Conservation (phyloP, 1,284 basidiomycete species). For the Pseudozyma hubeiensis region DNA sequence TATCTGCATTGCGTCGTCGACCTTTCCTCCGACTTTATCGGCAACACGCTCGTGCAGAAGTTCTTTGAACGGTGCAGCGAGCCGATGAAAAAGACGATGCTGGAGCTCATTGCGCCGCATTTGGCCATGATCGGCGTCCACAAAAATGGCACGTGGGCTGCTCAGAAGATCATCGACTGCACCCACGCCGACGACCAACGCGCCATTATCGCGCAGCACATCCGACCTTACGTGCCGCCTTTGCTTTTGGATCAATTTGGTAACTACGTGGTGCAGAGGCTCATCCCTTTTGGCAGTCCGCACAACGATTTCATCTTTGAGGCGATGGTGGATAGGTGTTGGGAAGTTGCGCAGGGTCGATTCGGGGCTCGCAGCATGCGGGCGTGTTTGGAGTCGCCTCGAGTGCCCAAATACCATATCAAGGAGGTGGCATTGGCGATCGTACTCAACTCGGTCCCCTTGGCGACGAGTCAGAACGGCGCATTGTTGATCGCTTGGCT, state of each 20-base stretch:
- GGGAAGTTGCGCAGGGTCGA: slow-evolving; percentile 95
- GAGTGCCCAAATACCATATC: slow-evolving; percentile 72
- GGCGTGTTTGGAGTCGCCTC: slow-evolving; percentile 90
- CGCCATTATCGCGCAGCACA: slow-evolving; percentile 82
- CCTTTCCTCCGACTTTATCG: slow-evolving; percentile 97
- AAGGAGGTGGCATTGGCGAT: slow-evolving; percentile 94
- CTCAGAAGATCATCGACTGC: slow-evolving; percentile 89
- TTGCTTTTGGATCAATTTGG: slow-evolving; percentile 95
- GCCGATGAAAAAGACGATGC: slow-evolving; percentile 82
- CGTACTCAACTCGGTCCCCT: slow-evolving; percentile 94
- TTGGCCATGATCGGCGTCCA: slow-evolving; percentile 98
- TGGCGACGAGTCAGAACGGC: slow-evolving; percentile 97
- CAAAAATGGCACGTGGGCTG: slow-evolving; percentile 99
- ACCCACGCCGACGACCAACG: slow-evolving; percentile 89
- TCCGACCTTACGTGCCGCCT: slow-evolving; percentile 91
- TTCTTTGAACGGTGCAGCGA: slow-evolving; percentile 90
- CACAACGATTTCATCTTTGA: slow-evolving; percentile 96
- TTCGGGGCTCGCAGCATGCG: slow-evolving; percentile 98
- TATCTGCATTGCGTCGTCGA: slow-evolving; percentile 85
- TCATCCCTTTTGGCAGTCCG: slow-evolving; percentile 88
- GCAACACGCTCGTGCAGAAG: slow-evolving; percentile 97
- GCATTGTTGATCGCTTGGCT: slow-evolving; percentile 95
- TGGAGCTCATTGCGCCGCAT: slow-evolving; percentile 92
- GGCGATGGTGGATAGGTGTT: slow-evolving; percentile 96
- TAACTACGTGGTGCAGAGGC: slow-evolving; percentile 97